phyloP scores from a whole-genome alignment of 257 asterid species.

The Nemophila menziesii region DNA sequence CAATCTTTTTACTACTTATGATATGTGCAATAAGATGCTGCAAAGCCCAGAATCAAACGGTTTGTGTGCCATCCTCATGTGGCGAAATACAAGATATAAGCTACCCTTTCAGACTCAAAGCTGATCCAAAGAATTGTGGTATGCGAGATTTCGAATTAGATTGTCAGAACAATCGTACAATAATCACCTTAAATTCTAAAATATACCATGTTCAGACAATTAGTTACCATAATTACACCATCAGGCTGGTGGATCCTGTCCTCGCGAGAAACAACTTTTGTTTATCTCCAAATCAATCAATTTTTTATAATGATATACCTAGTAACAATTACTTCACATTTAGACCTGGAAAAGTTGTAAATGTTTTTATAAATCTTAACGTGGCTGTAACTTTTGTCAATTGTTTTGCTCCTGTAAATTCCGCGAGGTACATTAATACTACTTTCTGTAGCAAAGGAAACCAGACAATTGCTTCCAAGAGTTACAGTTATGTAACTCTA shows the following conservation, averaged over 20 bases:
- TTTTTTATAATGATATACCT: slow-evolving; percentile 4
- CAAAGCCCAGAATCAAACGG: slow-evolving; percentile 25
- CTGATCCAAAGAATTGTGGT: slow-evolving; percentile 36
- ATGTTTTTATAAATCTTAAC: not conserved
- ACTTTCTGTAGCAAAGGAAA: slow-evolving; percentile 26
- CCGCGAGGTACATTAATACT: slow-evolving; percentile 18
- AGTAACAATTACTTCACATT: not conserved
- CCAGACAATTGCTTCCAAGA: slow-evolving; percentile 9
- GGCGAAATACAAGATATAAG: slow-evolving; percentile 27
- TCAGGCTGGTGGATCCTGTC: slow-evolving; percentile 41
- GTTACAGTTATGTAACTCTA: slow-evolving; percentile 22
- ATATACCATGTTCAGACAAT: slow-evolving; percentile 33
- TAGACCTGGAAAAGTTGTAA: not conserved
- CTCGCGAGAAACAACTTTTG: slow-evolving; percentile 16
- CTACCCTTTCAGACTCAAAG: slow-evolving; percentile 46
- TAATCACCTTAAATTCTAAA: slow-evolving; percentile 12
- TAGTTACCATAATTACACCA: slow-evolving; percentile 30
- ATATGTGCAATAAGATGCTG: slow-evolving; percentile 8
- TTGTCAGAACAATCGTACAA: slow-evolving; percentile 31
- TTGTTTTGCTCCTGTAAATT: slow-evolving; percentile 20
- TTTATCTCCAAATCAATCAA: slow-evolving; percentile 22
- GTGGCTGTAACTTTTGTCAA: slow-evolving; percentile 17
- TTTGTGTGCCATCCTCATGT: slow-evolving; percentile 41
- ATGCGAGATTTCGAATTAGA: slow-evolving; percentile 26
- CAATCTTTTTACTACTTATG: slow-evolving; percentile 12